Percentiles rank a stretch among this genome's conserved stretches.
phyloP scores from a whole-genome alignment of 768 basidiomycete genomes.

The Hypholoma sublateritium region DNA sequence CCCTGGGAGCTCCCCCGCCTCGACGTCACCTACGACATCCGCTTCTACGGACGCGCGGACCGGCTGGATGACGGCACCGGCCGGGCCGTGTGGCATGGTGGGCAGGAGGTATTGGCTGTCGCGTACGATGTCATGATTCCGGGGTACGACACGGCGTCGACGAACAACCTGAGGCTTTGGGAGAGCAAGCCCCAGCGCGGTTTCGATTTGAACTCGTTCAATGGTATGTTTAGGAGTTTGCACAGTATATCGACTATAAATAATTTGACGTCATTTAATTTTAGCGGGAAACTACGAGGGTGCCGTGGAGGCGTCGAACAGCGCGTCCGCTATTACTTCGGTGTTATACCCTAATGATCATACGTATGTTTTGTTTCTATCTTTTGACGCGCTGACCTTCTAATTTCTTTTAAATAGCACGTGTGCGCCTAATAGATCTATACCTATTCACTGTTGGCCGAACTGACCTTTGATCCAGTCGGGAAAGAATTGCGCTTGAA shows the following conservation, averaged over 20 bases:
- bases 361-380: slow-evolving; percentile 36
- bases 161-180: slow-evolving; percentile 88
- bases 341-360: slow-evolving; percentile 97
- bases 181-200: slow-evolving; percentile 86
- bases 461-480: slow-evolving; percentile 37
- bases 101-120: slow-evolving; percentile 90
- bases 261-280: neutral
- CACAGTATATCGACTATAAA: too few species aligned
- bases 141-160: slow-evolving; percentile 78
- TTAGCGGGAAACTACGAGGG: slow-evolving; percentile 90
- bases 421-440: slow-evolving; percentile 33
- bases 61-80: slow-evolving; percentile 56
- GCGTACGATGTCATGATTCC: slow-evolving; percentile 97
- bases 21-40: slow-evolving; percentile 82
- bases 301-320: slow-evolving; percentile 85
- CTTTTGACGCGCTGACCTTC: slow-evolving; percentile 1
- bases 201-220: slow-evolving; percentile 95
- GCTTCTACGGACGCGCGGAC: slow-evolving; percentile 88
- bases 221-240: slow-evolving; percentile 49
- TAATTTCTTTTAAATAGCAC: slow-evolving; percentile 26
- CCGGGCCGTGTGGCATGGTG: slow-evolving; percentile 78
- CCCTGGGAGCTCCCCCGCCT: slow-evolving; percentile 88
- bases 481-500: slow-evolving; percentile 89
- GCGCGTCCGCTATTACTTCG: slow-evolving; percentile 90
- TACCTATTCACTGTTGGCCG: neutral